These are phyloP conservation scores for Flaveria ramosissima DNA, from an alignment of 129 eudicot species.

Conservation along the genomic window DNA sequence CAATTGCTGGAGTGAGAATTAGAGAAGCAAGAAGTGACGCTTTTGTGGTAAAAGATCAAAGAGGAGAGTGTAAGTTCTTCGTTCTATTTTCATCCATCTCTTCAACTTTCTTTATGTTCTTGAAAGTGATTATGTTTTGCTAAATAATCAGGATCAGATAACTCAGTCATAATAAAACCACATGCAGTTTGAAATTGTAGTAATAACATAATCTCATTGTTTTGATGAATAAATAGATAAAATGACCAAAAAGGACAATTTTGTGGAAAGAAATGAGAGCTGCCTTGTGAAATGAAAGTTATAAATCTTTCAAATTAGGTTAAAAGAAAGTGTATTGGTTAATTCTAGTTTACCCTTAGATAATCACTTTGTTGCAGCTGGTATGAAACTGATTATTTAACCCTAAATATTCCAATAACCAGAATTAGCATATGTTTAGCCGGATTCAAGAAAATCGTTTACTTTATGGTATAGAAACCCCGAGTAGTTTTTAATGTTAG, in stretches of 20 bases:
- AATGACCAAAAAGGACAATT: neutral
- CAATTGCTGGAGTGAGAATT: constrained; percentile 43
- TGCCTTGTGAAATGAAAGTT: neutral
- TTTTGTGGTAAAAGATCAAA: constrained; percentile 74
- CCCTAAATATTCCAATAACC: too few relatives aligned
- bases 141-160: constrained; percentile 9
- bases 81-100: constrained; percentile 7
- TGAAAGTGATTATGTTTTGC: neutral
- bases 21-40: constrained; percentile 74
- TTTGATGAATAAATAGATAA: neutral
- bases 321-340: neutral
- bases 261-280: neutral
- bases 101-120: constrained; percentile 1
- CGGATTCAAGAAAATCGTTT: too few relatives aligned
- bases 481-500: too few relatives aligned
- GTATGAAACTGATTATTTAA: neutral
- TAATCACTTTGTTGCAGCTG: neutral
- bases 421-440: too few relatives aligned
- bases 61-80: constrained; percentile 80
- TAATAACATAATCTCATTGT: neutral
- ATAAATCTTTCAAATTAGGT: neutral
- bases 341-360: neutral
- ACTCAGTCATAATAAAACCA: neutral
- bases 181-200: neutral
- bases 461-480: too few relatives aligned